Evolutionary conservation across 2,329 filamentous ascomycete genomes (phyloP), one percentile per base, ranked within the genome.

Genomic region (Cytospora chrysosperma): DNA sequence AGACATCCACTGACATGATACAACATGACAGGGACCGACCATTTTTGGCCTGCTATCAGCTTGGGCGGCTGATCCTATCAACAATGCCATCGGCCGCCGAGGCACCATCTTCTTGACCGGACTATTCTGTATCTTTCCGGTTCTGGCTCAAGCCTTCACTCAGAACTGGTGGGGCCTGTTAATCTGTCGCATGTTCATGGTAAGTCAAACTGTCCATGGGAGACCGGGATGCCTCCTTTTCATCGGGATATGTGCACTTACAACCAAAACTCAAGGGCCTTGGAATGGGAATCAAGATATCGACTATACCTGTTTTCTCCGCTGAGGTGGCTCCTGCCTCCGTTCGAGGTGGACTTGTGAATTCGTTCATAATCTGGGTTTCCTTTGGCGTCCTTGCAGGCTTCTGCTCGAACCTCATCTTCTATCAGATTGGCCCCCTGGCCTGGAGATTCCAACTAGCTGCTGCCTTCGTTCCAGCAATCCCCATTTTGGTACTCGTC

Each of bases 361-460:
- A 40, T n/a, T 43, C 37, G 1, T 63, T 56, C 24, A 56, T 78
- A 67, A 65, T 77, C 4, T 78, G 73, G 72, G 73, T 72, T 1
- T 77, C 77, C 10, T 80, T 61, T 43, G 59, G 59, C 12, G 51
- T 61, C n/a, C 28, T 61, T 5, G 27, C 56, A n/a, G 59, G 59
- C 24, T 88, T 83, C 59, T 83, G 80, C 56, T 82, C 82, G 63
- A 87, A 88, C 80, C 73, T 85, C 79, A 73, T 84, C 73, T 71
- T 84, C 82, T 62, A 80, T 67, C 75, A 83, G 51, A 78, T 78
- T 2, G 81, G 81, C n/a, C 62, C 63, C 5, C 80, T 83, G 47
- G 79, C 84, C 4, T 89, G 87, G 87, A 77, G 87, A 57, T 78
- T 87, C 28, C 86, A 88, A 70, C 75, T 90, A 3, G 87, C 85